Percentiles rank a stretch among this genome's conserved stretches.
Conservation (phyloP, 192 early-diverging fungal genomes). For the Irineochytrium annulatum region DNA sequence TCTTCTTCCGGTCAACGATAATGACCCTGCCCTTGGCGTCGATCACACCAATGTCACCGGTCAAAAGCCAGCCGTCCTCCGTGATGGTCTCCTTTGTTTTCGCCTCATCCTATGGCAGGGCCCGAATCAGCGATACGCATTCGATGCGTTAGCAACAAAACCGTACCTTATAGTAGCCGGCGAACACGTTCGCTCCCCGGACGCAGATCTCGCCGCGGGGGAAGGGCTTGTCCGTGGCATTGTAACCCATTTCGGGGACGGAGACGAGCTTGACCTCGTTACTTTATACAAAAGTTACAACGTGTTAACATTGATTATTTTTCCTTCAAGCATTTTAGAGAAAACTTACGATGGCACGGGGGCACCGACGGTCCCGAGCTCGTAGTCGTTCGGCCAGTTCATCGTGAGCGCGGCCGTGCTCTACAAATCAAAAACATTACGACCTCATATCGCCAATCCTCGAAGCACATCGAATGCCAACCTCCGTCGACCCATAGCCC, state of each 20-base stretch:
- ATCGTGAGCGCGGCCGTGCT: conserved; percentile 26
- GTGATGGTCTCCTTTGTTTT: conserved; percentile 48
- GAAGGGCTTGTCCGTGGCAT: conserved; percentile 67
- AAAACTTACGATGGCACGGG: conserved; percentile 57
- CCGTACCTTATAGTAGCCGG: conserved; percentile 55
- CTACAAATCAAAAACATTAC: too few species aligned
- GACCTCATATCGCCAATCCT: too few species aligned
- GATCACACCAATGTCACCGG: conserved; percentile 51
- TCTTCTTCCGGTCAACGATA: conserved; percentile 50
- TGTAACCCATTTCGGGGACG: conserved; percentile 85
- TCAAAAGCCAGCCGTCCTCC: conserved; percentile 46
- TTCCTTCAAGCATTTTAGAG: background rate
- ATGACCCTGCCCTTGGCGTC: conserved; percentile 41
- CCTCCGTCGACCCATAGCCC: conserved; percentile 64
- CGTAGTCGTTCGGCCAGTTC: conserved; percentile 52
- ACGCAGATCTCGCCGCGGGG: conserved; percentile 89
- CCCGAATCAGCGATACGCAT: conserved; percentile 45
- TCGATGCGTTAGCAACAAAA: background rate
- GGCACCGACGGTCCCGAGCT: conserved; percentile 74
- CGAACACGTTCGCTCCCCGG: conserved; percentile 70
- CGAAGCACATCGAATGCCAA: too few species aligned
- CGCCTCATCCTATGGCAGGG: conserved; percentile 11
- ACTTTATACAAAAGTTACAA: conserved; percentile 9
- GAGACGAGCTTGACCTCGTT: conserved; percentile 84
- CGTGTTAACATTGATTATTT: background rate